Evolutionary conservation across 768 basidiomycete genomes (phyloP), one percentile per base, ranked within the genome.

Genomic region (Amanita thiersii): DNA sequence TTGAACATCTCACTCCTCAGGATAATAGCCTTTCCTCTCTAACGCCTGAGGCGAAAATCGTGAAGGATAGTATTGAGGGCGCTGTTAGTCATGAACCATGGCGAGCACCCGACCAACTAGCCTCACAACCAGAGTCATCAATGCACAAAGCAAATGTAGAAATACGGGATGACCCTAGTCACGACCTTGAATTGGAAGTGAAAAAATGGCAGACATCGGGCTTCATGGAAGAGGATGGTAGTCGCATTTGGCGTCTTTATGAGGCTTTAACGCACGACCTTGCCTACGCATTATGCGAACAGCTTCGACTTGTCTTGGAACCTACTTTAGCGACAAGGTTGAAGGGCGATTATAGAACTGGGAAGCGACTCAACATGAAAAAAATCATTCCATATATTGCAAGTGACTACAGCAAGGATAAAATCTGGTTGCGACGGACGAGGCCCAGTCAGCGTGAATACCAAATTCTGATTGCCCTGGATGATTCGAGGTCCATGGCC

Each of bases 321-420:
- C 96, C 96, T 0, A 98, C 94, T 0, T 69, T 86, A 37, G 91
- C 96, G 4, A 96, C 94, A 4, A 77, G 96, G 15, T 70, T 99
- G 32, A 85, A 86, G 62, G 96, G 96, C 28, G 96, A 98, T 66
- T 99, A 96, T 61, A 86, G 93, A 21, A 93, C 89, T 0, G 96
- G 96, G 39, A 99, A 99, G 64, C 76, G 94, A 14, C 75, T 99
- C 21, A 98, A 98, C 62, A 97, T 98, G 94, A 91, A 93, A 59
- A 93, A 93, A 64, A 90, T 98, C 59, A 93, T 99, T 47, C 80
- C 87, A 2, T 98, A 94, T 69, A 93, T 99, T 47, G 94, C 96
- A 25, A 89, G 86, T 63, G 96, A 99, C 64, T 99, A 89, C 68
- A 98, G 93, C 39, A 98, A 98, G 60, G 94, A 99, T 72, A 93